Percentiles rank a stretch among this genome's conserved stretches.
Evolutionary conservation across 75 land plant species (phyloP).

Genomic region (Larix kaempferi): DNA sequence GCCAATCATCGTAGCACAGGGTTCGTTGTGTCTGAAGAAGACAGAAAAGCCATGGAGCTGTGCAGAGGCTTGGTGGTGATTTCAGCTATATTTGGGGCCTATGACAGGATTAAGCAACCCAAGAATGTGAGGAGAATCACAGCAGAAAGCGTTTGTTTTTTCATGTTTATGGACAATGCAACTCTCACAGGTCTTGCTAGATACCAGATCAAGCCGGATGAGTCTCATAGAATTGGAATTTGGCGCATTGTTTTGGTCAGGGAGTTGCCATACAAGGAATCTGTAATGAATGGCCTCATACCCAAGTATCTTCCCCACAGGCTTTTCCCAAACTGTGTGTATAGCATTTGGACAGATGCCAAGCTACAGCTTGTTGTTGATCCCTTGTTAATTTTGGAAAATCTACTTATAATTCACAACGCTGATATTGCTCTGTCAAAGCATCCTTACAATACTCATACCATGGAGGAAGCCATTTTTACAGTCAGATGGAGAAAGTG

Average conservation of each 20-base stretch:
- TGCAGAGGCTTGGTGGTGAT: too few relatives aligned
- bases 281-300: too few relatives aligned
- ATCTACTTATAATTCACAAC: constrained; percentile 27
- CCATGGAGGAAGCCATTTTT: constrained; percentile 75
- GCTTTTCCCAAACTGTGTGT: constrained; percentile 60
- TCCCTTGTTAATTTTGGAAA: constrained; percentile 49
- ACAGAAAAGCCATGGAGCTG: too few relatives aligned
- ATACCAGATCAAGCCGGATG: constrained; percentile 22
- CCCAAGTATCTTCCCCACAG: constrained; percentile 56
- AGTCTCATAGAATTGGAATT: too few relatives aligned
- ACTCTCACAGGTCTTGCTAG: constrained; percentile 31
- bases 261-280: too few relatives aligned
- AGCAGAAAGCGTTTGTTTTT: constrained; percentile 51
- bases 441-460: constrained; percentile 49
- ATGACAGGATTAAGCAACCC: too few relatives aligned
- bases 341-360: constrained; percentile 65
- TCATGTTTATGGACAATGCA: constrained; percentile 57
- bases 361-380: constrained; percentile 59
- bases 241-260: too few relatives aligned
- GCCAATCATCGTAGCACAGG: too few relatives aligned
- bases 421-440: constrained; percentile 59
- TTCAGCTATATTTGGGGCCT: too few relatives aligned
- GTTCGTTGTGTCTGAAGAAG: too few relatives aligned
- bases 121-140: constrained; percentile 40
- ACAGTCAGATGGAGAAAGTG: constrained; percentile 72